Evolutionary conservation across 345 rosid species (phyloP), one percentile per base, ranked within the genome.

Genomic region (Toxicodendron radicans): DNA sequence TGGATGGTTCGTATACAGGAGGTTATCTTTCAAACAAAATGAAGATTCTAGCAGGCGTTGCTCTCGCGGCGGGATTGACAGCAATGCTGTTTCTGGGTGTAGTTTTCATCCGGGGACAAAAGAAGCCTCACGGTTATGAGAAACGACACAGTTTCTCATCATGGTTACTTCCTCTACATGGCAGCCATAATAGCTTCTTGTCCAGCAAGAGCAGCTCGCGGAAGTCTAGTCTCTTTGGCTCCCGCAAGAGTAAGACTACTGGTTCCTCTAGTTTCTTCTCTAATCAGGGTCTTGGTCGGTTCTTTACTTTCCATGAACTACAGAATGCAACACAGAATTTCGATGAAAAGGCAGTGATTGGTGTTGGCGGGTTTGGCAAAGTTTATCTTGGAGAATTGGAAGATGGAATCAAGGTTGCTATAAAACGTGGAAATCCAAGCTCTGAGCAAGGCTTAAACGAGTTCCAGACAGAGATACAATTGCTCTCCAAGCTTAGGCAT

Each of bases 291-390:
- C 83, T 90, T 33, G 94, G 97, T 24, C 70, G 86, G 43, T 85
- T 69, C 72, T 92, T 94, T 83, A 76, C 85, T 1, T 86, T 92
- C 58, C 75, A 73, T 3, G 93, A 94, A 79, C 52, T 94, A 24
- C 94, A 88, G 41, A 82, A 20, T 1, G 98, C 96, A 0, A 92
- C 96, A 0, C 85, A 85, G 21, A 89, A 89, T 66, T 94, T 91
- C 23, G 88, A 85, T 1, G 97, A 90, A 66, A 90, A 90, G 68
- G 86, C 88, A 0, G 86, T 89, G 23, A 84, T 90, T 27, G 98
- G 98, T 1, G 90, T 89, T 0, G 96, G 98, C 4, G 98, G 98
- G 53, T 92, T 94, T 27, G 96, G 98, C 9, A 94, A 94, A 82
- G 97, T 91, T 18, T 92, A 86, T 35, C 54, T 90, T 0, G 98